Conservation (phyloP, 2,329 filamentous ascomycete genomes). For the Colletotrichum caudatum region DNA sequence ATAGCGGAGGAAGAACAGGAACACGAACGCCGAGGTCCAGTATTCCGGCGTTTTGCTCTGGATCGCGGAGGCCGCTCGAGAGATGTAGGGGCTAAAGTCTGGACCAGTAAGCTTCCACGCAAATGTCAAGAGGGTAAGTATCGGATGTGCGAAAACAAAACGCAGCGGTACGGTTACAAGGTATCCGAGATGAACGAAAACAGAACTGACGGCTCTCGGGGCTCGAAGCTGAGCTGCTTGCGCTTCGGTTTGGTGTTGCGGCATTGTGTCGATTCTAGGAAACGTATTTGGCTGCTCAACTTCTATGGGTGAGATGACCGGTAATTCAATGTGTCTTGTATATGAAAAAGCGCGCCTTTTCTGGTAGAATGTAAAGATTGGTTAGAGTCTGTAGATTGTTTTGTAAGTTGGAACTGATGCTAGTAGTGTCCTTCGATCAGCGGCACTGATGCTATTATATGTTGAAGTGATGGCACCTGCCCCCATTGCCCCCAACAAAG, state of each 20-base stretch:
- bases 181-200: too few species aligned
- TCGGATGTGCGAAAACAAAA: neutral
- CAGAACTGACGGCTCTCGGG: neutral
- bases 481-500: too few species aligned
- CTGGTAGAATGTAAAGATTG: neutral
- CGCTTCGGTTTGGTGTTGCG: neutral
- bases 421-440: too few species aligned
- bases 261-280: neutral
- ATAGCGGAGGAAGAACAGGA: conserved; percentile 18
- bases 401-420: neutral
- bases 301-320: neutral
- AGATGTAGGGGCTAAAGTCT: neutral
- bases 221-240: neutral
- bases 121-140: neutral
- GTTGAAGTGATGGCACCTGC: neutral
- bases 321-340: neutral
- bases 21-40: conserved; percentile 7
- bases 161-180: neutral
- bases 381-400: neutral
- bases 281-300: neutral
- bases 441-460: neutral
- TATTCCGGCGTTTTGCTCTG: neutral
- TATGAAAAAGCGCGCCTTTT: neutral
- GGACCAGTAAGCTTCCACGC: too few species aligned
- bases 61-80: neutral